Evolutionary conservation across 306 rosid genomes (phyloP).

Genomic region (Cyclanthera cordifolia): DNA sequence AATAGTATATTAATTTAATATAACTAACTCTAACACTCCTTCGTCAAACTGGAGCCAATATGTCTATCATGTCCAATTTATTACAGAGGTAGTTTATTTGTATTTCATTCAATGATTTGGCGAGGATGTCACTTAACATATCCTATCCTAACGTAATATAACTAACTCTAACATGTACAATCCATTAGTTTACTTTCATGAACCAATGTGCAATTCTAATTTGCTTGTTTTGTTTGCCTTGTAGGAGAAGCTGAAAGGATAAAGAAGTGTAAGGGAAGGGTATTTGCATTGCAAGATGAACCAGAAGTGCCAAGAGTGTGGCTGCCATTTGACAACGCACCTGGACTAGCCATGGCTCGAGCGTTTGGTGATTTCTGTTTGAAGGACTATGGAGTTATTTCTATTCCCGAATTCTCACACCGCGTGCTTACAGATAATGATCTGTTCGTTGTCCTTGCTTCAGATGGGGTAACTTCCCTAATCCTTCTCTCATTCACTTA

Average conservation of each 20-base stretch:
- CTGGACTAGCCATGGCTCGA: slow-evolving; percentile 98
- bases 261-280: slow-evolving; percentile 74
- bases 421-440: slow-evolving; percentile 57
- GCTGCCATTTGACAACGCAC: slow-evolving; percentile 90
- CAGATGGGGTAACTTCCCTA: slow-evolving; percentile 64
- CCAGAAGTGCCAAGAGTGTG: slow-evolving; percentile 92
- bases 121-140: no score
- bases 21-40: no score
- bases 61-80: no score
- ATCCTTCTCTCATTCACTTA: neutral
- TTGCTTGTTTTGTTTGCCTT: neutral
- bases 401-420: slow-evolving; percentile 79
- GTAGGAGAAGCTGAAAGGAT: slow-evolving; percentile 95
- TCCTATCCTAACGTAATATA: no score
- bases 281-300: slow-evolving; percentile 56
- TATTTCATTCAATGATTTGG: no score
- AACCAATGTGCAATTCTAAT: neutral
- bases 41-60: no score
- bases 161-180: no score
- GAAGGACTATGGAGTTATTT: slow-evolving; percentile 91
- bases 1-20: no score
- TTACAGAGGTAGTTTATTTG: no score
- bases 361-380: slow-evolving; percentile 92
- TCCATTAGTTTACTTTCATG: slow-evolving; percentile 5
- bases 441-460: slow-evolving; percentile 83